Conservation (phyloP, 768 basidiomycete genomes). For the Podaxis mareebaensis region DNA sequence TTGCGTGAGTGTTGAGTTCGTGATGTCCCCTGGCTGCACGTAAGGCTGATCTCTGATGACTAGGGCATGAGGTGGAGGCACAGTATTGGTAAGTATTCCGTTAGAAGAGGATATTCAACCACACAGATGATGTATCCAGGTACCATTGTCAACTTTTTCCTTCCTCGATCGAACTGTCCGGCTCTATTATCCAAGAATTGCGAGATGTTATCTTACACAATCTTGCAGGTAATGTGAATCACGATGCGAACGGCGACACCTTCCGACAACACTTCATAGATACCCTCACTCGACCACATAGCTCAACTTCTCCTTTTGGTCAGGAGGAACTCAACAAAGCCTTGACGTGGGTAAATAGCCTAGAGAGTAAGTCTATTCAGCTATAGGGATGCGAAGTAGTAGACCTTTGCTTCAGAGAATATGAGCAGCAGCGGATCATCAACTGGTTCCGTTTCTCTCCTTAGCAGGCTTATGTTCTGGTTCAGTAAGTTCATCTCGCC, state of each 20-base stretch:
- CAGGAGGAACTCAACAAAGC: conserved; percentile 37
- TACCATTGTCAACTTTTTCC: conserved; percentile 39
- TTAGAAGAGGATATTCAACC: background rate
- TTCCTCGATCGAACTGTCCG: conserved; percentile 23
- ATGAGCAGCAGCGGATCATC: background rate
- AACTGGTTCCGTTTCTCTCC: background rate
- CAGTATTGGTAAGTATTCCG: conserved; percentile 40
- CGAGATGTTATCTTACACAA: conserved; percentile 39
- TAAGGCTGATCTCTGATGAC: background rate
- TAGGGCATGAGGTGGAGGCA: conserved; percentile 39
- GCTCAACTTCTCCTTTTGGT: conserved; percentile 39
- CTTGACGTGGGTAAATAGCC: conserved; percentile 30
- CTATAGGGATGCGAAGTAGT: background rate
- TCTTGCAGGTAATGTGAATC: conserved; percentile 31
- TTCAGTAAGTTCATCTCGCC: conserved; percentile 1
- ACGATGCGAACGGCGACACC: background rate
- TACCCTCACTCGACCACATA: conserved; percentile 34
- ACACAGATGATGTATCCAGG: conserved; percentile 26
- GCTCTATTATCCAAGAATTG: conserved; percentile 32
- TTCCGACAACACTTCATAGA: conserved; percentile 28
- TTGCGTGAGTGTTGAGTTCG: conserved; percentile 34
- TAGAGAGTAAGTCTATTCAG: conserved; percentile 31
- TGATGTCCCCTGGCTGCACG: background rate
- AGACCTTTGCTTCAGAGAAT: background rate
- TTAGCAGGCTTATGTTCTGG: conserved; percentile 1